Conservation (phyloP, 805 yeast species). For the Barnettozyma californica region DNA sequence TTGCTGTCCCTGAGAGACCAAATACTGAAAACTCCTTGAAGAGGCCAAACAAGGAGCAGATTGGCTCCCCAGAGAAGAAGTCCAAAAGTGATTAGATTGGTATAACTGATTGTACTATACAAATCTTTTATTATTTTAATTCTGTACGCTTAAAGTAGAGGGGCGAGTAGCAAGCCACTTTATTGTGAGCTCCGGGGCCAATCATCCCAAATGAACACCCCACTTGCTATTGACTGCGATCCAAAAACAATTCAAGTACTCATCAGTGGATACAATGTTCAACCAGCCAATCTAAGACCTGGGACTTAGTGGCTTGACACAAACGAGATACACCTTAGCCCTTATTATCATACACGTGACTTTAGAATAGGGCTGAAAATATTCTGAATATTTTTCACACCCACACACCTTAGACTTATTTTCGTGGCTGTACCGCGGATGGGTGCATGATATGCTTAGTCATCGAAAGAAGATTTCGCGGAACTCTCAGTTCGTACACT, state of each 20-base stretch:
- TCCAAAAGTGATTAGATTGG: constrained; percentile 10
- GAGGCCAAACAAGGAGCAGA: constrained; percentile 24
- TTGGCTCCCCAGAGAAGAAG: constrained; percentile 29
- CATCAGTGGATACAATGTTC: no score
- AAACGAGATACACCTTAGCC: no score
- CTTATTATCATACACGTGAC: no score
- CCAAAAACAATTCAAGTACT: no score
- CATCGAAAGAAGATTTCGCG: not conserved
- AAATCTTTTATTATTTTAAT: not conserved
- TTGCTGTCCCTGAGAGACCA: constrained; percentile 16
- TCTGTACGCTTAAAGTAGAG: not conserved
- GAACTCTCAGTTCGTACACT: not conserved
- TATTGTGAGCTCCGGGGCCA: no score
- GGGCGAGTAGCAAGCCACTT: not conserved
- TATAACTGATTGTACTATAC: not conserved
- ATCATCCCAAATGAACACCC: no score
- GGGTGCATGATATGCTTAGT: not conserved
- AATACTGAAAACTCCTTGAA: constrained; percentile 11
- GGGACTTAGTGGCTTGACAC: no score
- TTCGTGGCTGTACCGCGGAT: not conserved
- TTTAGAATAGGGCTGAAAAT: not conserved
- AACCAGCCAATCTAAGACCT: no score
- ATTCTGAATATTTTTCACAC: not conserved
- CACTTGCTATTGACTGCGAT: no score
- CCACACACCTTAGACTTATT: not conserved